These are phyloP conservation scores for Polygonum aviculare DNA, from an alignment of 148 eudicot genomes.

Conservation along the genomic window DNA sequence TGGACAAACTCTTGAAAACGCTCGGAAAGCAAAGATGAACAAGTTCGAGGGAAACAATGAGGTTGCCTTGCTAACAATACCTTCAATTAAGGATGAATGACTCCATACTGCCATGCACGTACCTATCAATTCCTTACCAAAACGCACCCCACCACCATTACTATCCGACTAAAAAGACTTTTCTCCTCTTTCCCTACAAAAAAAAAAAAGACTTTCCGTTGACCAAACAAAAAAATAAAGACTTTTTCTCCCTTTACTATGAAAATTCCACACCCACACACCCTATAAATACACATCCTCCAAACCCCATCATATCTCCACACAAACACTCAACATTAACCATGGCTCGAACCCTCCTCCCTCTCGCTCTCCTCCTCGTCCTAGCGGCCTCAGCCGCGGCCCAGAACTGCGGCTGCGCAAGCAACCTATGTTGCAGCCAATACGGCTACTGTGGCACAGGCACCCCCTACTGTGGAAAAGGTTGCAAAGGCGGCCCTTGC, in stretches of 20 bases:
- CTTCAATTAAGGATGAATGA: too few relatives aligned
- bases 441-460: conserved; percentile 13
- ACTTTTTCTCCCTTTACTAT: neutral
- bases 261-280: neutral
- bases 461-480: conserved; percentile 3
- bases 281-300: neutral
- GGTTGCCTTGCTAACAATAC: too few relatives aligned
- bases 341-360: neutral
- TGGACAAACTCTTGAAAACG: too few relatives aligned
- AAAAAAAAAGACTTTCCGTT: too few relatives aligned
- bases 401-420: conserved; percentile 12
- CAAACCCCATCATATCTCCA: neutral
- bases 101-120: too few relatives aligned
- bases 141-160: neutral
- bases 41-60: too few relatives aligned
- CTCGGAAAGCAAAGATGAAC: too few relatives aligned
- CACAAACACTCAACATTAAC: neutral
- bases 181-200: neutral
- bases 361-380: neutral
- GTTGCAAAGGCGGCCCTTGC: conserved; percentile 13
- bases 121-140: neutral
- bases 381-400: neutral
- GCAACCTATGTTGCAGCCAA: conserved; percentile 9
- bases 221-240: neutral
- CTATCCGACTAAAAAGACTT: neutral